phyloP scores from a whole-genome alignment of 169 alveolate genomes.

The Cryptosporidium parvum region DNA sequence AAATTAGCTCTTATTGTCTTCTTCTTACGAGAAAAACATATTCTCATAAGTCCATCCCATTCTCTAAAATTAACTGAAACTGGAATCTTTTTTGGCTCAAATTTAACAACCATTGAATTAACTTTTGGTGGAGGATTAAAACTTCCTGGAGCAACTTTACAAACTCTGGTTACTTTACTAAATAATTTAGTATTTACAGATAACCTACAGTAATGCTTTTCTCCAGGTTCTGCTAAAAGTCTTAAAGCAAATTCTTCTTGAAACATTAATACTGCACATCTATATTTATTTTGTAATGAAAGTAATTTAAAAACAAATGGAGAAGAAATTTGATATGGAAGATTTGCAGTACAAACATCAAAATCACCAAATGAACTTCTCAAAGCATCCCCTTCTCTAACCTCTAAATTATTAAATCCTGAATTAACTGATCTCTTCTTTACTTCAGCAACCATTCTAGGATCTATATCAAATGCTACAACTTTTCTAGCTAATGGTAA shows the following conservation, averaged over 20 bases:
- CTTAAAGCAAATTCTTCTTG: slow-evolving; percentile 99
- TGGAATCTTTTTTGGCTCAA: slow-evolving; percentile 90
- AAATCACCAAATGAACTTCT: slow-evolving; percentile 94
- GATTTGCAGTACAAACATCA: slow-evolving; percentile 98
- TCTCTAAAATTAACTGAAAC: slow-evolving; percentile 93
- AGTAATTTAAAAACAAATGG: slow-evolving; percentile 97
- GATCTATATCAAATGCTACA: slow-evolving; percentile 98
- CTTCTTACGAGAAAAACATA: slow-evolving; percentile 97
- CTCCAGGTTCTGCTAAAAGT: slow-evolving; percentile 94
- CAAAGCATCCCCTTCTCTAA: slow-evolving; percentile 94
- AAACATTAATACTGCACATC: slow-evolving; percentile 99
- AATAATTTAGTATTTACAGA: slow-evolving; percentile 95
- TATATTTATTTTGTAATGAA: slow-evolving; percentile 90
- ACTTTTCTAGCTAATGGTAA: slow-evolving; percentile 95
- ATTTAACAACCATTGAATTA: slow-evolving; percentile 97
- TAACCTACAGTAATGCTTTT: slow-evolving; percentile 96
- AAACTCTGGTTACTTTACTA: slow-evolving; percentile 89
- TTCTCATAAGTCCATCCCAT: slow-evolving; percentile 98
- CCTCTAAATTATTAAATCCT: slow-evolving; percentile 89
- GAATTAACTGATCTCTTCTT: slow-evolving; percentile 91
- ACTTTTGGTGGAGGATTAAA: slow-evolving; percentile 99
- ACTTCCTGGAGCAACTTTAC: slow-evolving; percentile 96
- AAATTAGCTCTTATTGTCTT: slow-evolving; percentile 96
- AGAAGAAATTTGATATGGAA: slow-evolving; percentile 99
- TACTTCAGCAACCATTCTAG: slow-evolving; percentile 99